Percentiles rank a stretch among this genome's conserved stretches.
These are phyloP conservation scores for Pterocarpus santalinus DNA, from an alignment of 306 rosid genomes.

Conservation along the genomic window DNA sequence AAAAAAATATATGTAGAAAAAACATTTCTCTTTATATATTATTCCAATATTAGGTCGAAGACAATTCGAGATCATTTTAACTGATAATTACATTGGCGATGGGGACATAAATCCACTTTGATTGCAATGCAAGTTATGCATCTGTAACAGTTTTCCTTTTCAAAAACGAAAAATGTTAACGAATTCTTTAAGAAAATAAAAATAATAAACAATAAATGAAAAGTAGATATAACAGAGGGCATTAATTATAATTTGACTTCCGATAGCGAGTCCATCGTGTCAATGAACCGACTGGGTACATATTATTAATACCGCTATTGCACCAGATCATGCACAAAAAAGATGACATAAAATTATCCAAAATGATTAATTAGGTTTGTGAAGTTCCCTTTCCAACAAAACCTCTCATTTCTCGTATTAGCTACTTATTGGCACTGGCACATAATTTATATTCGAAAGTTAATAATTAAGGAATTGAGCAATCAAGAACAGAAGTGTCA, in stretches of 20 bases:
- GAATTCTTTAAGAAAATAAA: not conserved
- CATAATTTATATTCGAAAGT: no score
- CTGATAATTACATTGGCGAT: not conserved
- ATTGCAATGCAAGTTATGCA: conserved; percentile 1
- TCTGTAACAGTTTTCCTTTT: not conserved
- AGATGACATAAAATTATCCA: not conserved
- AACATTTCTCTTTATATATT: no score
- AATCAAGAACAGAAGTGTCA: not conserved
- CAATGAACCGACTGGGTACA: not conserved
- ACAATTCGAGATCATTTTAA: not conserved
- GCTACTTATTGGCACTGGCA: not conserved
- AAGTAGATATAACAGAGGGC: not conserved
- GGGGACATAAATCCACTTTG: not conserved
- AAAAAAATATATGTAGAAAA: no score
- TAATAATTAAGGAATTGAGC: not conserved
- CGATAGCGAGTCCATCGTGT: not conserved
- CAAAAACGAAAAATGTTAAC: no score
- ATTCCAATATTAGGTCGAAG: not conserved
- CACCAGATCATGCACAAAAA: not conserved
- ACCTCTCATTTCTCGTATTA: not conserved
- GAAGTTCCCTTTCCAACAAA: not conserved
- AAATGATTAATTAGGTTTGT: not conserved
- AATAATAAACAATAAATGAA: no score
- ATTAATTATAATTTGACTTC: not conserved
- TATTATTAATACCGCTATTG: not conserved